A percentile compares a stretch with the other conserved stretches of the same genome.
These are phyloP conservation scores for Malassezia japonica DNA, from an alignment of 1,284 basidiomycete species.

Conservation along the genomic window DNA sequence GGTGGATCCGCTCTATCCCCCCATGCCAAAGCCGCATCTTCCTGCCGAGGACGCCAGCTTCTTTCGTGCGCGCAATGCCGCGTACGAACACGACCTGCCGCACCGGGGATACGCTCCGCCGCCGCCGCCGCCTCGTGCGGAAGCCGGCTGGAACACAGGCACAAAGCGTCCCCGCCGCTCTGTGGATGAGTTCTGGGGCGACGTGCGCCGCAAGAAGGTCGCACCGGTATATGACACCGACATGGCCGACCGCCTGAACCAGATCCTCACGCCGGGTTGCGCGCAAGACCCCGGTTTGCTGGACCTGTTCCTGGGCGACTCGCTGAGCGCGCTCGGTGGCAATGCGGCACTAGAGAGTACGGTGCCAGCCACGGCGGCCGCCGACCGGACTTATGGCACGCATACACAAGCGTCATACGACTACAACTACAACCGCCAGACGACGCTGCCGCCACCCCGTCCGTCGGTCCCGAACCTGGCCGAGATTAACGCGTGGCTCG, in stretches of 20 bases:
- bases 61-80: too few species aligned
- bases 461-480: conserved; percentile 20
- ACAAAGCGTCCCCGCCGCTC: conserved; percentile 33
- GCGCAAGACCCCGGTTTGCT: not conserved
- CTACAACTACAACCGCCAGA: not conserved
- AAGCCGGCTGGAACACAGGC: conserved; percentile 8
- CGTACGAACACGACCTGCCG: too few species aligned
- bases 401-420: not conserved
- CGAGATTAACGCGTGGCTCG: conserved; percentile 44
- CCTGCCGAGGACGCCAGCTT: not conserved
- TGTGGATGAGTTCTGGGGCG: conserved; percentile 37
- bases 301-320: conserved; percentile 8
- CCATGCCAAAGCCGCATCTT: not conserved
- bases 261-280: not conserved
- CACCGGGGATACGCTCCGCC: too few species aligned
- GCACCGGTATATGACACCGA: conserved; percentile 37
- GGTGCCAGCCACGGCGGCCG: not conserved
- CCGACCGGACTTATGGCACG: not conserved
- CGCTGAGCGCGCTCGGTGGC: conserved; percentile 2
- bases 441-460: not conserved
- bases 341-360: not conserved
- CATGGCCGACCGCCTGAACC: conserved; percentile 40
- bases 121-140: not conserved
- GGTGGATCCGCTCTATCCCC: not conserved
- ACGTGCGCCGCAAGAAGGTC: conserved; percentile 35